Conservation (phyloP, 305 asterid species). For the Rubia tinctorum region DNA sequence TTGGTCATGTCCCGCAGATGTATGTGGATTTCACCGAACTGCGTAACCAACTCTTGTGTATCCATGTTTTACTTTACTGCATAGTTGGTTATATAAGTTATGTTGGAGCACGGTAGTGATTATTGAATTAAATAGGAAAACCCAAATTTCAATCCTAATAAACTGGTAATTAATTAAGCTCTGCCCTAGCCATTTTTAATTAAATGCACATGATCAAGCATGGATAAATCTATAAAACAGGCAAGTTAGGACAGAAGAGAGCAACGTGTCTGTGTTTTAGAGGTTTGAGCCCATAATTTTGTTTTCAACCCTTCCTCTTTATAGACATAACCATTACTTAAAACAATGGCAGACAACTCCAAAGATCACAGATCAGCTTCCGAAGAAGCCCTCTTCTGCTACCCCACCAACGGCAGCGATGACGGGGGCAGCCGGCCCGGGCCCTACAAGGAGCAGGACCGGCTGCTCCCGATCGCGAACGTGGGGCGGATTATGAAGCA, state of each 20-base stretch:
- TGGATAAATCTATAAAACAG: conserved; percentile 21
- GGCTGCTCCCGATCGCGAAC: conserved; percentile 58
- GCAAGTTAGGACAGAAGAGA: conserved; percentile 14
- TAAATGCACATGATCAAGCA: background rate
- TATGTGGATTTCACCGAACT: too few relatives aligned
- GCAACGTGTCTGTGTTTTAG: conserved; percentile 18
- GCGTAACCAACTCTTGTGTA: too few relatives aligned
- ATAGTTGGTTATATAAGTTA: too few relatives aligned
- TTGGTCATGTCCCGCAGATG: too few relatives aligned
- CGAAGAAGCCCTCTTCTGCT: conserved; percentile 10
- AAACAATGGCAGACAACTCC: background rate
- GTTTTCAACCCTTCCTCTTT: conserved; percentile 13
- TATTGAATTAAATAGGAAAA: too few relatives aligned
- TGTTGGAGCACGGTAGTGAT: too few relatives aligned
- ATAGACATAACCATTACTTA: background rate
- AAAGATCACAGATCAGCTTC: background rate
- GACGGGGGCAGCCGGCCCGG: background rate
- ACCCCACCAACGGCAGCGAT: background rate
- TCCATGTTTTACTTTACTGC: too few relatives aligned
- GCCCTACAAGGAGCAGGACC: conserved; percentile 29
- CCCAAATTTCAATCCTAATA: too few relatives aligned
- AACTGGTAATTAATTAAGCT: background rate
- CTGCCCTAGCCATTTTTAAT: background rate
- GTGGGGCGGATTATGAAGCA: conserved; percentile 79
- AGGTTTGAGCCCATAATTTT: conserved; percentile 7